Evolutionary conservation across 2,329 filamentous ascomycete species (phyloP), one percentile per base, ranked within the genome.

Genomic region (Bimuria novae-zelandiae): DNA sequence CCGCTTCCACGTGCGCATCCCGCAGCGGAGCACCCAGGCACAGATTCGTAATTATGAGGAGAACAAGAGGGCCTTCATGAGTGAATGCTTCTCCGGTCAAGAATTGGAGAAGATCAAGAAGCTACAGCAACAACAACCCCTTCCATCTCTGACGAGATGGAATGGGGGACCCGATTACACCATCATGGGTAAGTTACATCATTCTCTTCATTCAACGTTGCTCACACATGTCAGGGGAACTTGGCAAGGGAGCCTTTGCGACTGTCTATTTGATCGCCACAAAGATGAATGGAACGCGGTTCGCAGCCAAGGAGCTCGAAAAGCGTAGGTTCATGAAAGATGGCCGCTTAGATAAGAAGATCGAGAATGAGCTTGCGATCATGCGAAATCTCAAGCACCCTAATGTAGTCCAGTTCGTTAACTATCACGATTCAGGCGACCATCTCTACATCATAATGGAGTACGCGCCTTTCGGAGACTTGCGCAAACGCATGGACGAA

Each of bases 371-470:
- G 76, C 93, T 99, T 88, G 89, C 86, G 60, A 97, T 99, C 64
- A 97, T 99, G 91, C 86, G 88, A 65, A 83, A 81, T 49, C 83
- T 97, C 46, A 80, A 87, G 49, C 94, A 99, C 77, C 84, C 86
- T 2, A 93, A 97, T 64, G 92, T 99, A 63, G 93, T 99, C 36
- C 85, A 89, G 59, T 99, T 94, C 68, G 85, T 95, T 50, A 92
- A 96, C 64, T 90, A 94, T 67, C 84, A 94, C 61, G 92, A 96
- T 60, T 87, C 89, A 78, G 84, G 87, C 39, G 81, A 89, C 33
- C 81, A 92, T 69, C 81, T 97, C 4, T 92, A 97, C 70, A 96
- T 99, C 72, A 93, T 97, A 70, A 99, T 99, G 94, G 94, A 99
- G 68, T 96, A 84, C 62, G 85, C 97, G 12, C 83, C 86, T 6